Evolutionary conservation across 345 rosid species (phyloP), one percentile per base, ranked within the genome.

Genomic region (Corchorus capsularis): DNA sequence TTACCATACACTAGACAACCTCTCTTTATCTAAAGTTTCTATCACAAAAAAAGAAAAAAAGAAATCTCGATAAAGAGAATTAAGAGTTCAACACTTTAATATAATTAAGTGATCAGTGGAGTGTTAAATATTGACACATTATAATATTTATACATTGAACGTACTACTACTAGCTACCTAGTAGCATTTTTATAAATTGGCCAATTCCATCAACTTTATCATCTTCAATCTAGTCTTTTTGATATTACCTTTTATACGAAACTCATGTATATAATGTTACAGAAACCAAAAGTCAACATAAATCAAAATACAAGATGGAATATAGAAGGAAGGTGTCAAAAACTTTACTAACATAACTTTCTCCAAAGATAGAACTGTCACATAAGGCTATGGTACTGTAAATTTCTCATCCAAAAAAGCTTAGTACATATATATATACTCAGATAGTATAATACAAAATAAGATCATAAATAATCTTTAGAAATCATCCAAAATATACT

Each of bases 231-330:
- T 62, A 2, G 15, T 60, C 17, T 52, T 60, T 60, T 15, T 34
- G 17, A 35, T 63, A 16, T 15, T 4, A 63, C 20, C 67, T 17
- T 60, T 61, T 37, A 14, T 16, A 35, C 67, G 22, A 16, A 63
- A 63, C 19, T 15, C 8, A 34, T 14, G 17, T 6, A 27, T 3
- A 17, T 16, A n/a, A 41, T 41, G 52, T 65, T 43, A 39, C 6
- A 8, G 34, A 19, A 65, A 65, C 70, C 35, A 14, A 41, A 65
- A 65, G 69, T 65, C 69, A 41, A 65, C 34, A 65, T 27, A 65
- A 41, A 41, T 43, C 32, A n/a, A 64, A 20, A 41, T 5, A 65
- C 43, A 19, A 8, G 61, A 2, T 4, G 20, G 20, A 3, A 55
- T 5, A 2, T 2, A 4, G 34, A 41, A 1, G 3, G 3, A 13